phyloP scores from a whole-genome alignment of 257 asterid genomes.

The Linderniella brevidens region DNA sequence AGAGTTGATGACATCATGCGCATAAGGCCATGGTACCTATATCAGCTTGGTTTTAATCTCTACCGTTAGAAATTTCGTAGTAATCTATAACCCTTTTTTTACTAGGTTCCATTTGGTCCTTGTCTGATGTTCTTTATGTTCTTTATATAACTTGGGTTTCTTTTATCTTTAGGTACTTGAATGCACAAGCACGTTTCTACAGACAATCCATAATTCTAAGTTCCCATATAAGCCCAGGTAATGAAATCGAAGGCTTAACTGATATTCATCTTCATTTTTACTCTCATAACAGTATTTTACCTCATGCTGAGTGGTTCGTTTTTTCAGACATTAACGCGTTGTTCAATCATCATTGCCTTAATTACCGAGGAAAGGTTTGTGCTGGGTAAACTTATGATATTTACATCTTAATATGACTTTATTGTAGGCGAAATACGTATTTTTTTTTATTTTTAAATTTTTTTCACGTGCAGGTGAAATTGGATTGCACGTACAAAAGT shows the following conservation, averaged over 20 bases:
- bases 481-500: slow-evolving; percentile 64
- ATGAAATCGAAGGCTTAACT: not conserved
- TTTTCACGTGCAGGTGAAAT: slow-evolving; percentile 69
- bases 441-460: not conserved
- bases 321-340: slow-evolving; percentile 64
- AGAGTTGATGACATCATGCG: slow-evolving; percentile 95
- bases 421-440: slow-evolving; percentile 1
- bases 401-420: not conserved
- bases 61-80: not conserved
- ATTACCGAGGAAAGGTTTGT: slow-evolving; percentile 82
- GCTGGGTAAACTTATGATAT: not conserved
- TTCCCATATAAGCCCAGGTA: slow-evolving; percentile 88
- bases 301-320: slow-evolving; percentile 1
- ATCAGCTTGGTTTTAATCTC: not conserved
- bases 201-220: slow-evolving; percentile 75
- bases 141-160: not conserved
- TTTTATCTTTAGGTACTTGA: slow-evolving; percentile 49
- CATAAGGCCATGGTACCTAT: slow-evolving; percentile 71
- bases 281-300: not conserved
- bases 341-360: slow-evolving; percentile 72
- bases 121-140: not conserved
- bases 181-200: slow-evolving; percentile 75
- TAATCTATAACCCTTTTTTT: not conserved
- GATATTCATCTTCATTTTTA: not conserved
- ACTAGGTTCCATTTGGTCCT: not conserved